phyloP scores from a whole-genome alignment of 495 filamentous ascomycete species.

The Bombardia bombarda region DNA sequence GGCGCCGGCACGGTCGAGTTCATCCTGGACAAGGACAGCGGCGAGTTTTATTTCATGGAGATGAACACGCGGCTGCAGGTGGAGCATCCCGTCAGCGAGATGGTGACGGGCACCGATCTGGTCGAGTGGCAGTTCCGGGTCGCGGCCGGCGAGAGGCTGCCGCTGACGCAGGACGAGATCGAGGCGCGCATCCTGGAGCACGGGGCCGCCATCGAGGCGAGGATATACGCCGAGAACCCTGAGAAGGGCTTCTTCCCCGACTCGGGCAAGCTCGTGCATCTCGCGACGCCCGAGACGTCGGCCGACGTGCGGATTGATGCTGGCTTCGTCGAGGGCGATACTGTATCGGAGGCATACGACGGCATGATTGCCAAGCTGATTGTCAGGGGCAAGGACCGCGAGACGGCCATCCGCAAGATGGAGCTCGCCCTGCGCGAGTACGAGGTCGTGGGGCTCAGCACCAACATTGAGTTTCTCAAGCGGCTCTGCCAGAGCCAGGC shows the following conservation, averaged over 20 bases:
- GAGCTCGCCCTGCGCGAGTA: slow-evolving; percentile 78
- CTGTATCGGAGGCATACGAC: slow-evolving; percentile 92
- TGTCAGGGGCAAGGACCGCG: slow-evolving; percentile 69
- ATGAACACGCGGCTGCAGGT: slow-evolving; percentile 98
- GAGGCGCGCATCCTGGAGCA: slow-evolving; percentile 63
- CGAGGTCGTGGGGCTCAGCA: slow-evolving; percentile 84
- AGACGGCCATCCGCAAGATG: slow-evolving; percentile 77
- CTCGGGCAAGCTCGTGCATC: slow-evolving; percentile 79
- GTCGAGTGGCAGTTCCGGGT: slow-evolving; percentile 96
- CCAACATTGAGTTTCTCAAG: slow-evolving; percentile 97
- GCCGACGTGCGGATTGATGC: slow-evolving; percentile 82
- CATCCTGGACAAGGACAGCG: slow-evolving; percentile 93
- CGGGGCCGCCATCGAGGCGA: slow-evolving; percentile 86
- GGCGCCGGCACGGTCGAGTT: slow-evolving; percentile 97
- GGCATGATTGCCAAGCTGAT: slow-evolving; percentile 99
- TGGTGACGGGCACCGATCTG: slow-evolving; percentile 90
- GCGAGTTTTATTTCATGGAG: slow-evolving; percentile 98
- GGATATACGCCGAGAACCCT: slow-evolving; percentile 96
- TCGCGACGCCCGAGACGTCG: slow-evolving; percentile 60
- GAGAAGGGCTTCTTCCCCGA: slow-evolving; percentile 86
- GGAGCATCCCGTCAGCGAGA: slow-evolving; percentile 95
- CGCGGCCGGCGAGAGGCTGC: slow-evolving; percentile 79
- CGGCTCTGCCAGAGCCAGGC: slow-evolving; percentile 66
- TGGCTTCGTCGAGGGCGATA: slow-evolving; percentile 84
- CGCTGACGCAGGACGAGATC: slow-evolving; percentile 76